Percentiles rank a stretch among this genome's conserved stretches.
phyloP scores from a whole-genome alignment of 176 grass and related monocot species.

The Leersia perrieri region DNA sequence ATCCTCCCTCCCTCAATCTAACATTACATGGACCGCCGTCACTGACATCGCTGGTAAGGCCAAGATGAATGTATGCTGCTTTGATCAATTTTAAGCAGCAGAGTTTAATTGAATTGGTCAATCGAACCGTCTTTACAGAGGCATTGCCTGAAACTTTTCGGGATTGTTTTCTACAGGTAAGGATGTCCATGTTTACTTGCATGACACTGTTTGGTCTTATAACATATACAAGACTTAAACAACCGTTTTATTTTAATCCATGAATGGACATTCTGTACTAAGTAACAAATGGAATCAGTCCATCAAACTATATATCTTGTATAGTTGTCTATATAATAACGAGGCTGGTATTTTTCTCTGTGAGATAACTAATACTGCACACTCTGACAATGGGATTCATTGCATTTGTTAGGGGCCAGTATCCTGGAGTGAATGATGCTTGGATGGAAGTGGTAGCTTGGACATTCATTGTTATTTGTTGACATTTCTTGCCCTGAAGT shows the following conservation, averaged over 20 bases:
- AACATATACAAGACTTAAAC: too few relatives aligned
- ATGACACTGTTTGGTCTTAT: background rate
- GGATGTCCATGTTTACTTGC: conserved; percentile 5
- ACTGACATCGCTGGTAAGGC: too few relatives aligned
- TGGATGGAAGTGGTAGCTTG: conserved; percentile 87
- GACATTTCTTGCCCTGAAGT: conserved; percentile 93
- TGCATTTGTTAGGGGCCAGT: conserved; percentile 70
- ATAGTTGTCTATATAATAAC: background rate
- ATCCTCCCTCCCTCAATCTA: too few relatives aligned
- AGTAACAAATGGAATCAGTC: background rate
- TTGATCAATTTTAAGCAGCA: too few relatives aligned
- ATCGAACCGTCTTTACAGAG: conserved; percentile 61
- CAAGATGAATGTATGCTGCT: too few relatives aligned
- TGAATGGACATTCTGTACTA: background rate
- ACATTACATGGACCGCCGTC: too few relatives aligned
- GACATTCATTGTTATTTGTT: conserved; percentile 73
- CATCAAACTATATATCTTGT: conserved; percentile 1
- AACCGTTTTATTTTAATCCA: background rate
- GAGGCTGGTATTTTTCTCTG: background rate
- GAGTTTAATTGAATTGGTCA: conserved; percentile 78
- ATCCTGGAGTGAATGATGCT: conserved; percentile 86
- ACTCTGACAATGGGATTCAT: conserved; percentile 50
- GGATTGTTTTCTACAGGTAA: conserved; percentile 83
- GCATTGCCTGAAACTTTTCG: conserved; percentile 53
- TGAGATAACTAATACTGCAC: conserved; percentile 5